Conservation (phyloP, 345 rosid genomes). For the Odontarrhena argentea region DNA sequence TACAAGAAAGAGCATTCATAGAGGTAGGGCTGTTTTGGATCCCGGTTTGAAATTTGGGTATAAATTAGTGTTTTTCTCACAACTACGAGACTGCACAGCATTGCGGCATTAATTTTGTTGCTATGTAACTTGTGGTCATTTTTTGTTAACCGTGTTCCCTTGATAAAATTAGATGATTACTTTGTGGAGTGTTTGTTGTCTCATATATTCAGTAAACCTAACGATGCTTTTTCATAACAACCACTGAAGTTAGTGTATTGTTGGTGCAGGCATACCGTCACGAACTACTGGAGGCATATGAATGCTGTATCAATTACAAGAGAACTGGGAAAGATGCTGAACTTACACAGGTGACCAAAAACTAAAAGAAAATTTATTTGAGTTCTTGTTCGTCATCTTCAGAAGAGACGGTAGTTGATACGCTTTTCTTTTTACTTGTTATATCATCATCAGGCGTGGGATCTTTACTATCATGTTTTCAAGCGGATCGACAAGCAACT, state of each 20-base stretch:
- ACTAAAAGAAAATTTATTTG: conserved; percentile 6
- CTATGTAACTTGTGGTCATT: conserved; percentile 13
- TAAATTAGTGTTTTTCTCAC: conserved; percentile 12
- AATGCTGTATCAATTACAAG: conserved; percentile 88
- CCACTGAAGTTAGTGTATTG: conserved; percentile 31
- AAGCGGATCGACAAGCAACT: conserved; percentile 95
- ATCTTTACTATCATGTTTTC: conserved; percentile 94
- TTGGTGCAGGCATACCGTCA: conserved; percentile 78
- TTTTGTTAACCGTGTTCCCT: conserved; percentile 16
- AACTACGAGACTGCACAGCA: conserved; percentile 18
- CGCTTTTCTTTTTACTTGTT: conserved; percentile 16
- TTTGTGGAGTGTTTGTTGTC: conserved; percentile 16
- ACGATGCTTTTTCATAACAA: conserved; percentile 7
- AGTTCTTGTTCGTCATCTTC: conserved; percentile 23
- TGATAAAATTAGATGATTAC: conserved; percentile 19
- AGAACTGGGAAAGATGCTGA: conserved; percentile 93
- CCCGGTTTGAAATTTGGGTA: conserved; percentile 10
- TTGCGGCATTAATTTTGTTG: conserved; percentile 11
- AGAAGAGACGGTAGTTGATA: conserved; percentile 24
- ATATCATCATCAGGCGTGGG: conserved; percentile 85
- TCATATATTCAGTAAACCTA: conserved; percentile 11
- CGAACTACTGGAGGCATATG: conserved; percentile 87
- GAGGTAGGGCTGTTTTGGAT: conserved; percentile 56
- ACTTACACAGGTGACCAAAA: conserved; percentile 76
- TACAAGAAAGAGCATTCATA: conserved; percentile 91